phyloP scores from a whole-genome alignment of 2,329 filamentous ascomycete genomes.

The Colletotrichum chlorophyti region DNA sequence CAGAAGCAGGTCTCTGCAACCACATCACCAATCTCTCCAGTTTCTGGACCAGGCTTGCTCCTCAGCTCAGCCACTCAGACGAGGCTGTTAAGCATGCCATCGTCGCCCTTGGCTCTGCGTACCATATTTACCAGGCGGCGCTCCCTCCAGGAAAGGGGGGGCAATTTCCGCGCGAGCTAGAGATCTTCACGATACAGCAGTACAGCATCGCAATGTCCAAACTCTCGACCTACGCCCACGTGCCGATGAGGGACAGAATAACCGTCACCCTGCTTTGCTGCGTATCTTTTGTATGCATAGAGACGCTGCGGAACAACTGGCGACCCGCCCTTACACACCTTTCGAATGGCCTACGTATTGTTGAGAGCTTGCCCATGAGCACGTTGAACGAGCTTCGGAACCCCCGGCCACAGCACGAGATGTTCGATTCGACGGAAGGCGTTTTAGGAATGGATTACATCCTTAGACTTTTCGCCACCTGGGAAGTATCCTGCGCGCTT shows the following conservation, averaged over 20 bases:
- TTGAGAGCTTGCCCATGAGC: constrained; percentile 35
- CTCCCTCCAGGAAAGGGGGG: constrained; percentile 20
- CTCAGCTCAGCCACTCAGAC: constrained; percentile 37
- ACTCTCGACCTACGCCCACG: constrained; percentile 11
- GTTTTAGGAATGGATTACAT: constrained; percentile 32
- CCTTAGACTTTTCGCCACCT: constrained; percentile 31
- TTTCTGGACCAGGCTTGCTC: constrained; percentile 40
- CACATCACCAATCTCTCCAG: constrained; percentile 35
- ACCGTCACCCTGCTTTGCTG: constrained; percentile 40
- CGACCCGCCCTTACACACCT: constrained; percentile 36
- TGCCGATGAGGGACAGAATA: constrained; percentile 32
- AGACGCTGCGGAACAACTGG: constrained; percentile 37
- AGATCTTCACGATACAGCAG: constrained; percentile 46
- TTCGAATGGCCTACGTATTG: constrained; percentile 38
- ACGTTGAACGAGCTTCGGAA: constrained; percentile 12
- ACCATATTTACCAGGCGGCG: constrained; percentile 33
- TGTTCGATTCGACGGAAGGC: background rate
- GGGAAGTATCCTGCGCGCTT: constrained; percentile 32
- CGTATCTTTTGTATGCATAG: constrained; percentile 39
- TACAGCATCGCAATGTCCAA: constrained; percentile 45
- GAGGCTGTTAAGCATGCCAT: constrained; percentile 41
- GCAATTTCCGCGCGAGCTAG: constrained; percentile 35
- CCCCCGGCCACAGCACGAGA: background rate
- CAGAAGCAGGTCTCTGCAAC: constrained; percentile 37
- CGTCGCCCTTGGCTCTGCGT: constrained; percentile 42